Base-by-base conservation (phyloP, 768 basidiomycete genomes). In the Pisolithus microcarpus region DNA sequence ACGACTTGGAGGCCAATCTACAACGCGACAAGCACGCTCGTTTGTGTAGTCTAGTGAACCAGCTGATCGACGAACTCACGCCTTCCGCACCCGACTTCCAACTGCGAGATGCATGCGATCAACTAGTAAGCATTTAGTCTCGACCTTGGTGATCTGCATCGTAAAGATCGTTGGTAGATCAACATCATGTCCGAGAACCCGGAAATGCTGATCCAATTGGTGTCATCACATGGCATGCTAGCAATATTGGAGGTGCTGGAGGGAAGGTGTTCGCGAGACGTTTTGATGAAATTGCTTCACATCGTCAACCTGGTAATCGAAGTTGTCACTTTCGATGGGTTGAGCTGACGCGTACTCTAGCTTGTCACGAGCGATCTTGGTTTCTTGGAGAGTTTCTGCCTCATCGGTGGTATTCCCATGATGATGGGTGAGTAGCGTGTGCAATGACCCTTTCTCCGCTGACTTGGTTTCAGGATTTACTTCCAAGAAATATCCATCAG, bases 211-310 rank as follows among this genome's bases (percentile, higher is more conserved):
- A 68, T 75, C 19, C 93, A 97, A 56, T 77, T 99, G 28, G 88
- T 97, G 11, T 87, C 87, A 15, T 83, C 87, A 0, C 96, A 98
- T 69, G 96, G 96, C 1, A 87, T 96, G 86, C 76, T 98, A 9
- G 93, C 92, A 0, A 87, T 97, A 53, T 68, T 98, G 57, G 94
- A 98, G 64, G 90, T 96, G 0, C 71, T 99, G 36, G 95, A 98
- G 65, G 82, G 85, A 30, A 82, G 85, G 51, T 84, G 87, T 54
- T 87, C 87, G 28, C 74, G 92, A 53, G 93, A 97, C 48, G 87
- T 93, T 7, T 79, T 86, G 45, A 78, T 90, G 70, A 88, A 87
- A 60, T 67, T 97, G 24, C 70, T 99, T 58, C 86, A 88, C 56
- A 87, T 97, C 47, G 80, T 97, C 56, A 98, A 98, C 59, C 64